These are phyloP conservation scores for Rhizopogon vulgaris DNA, from an alignment of 768 basidiomycete species.

Conservation along the genomic window DNA sequence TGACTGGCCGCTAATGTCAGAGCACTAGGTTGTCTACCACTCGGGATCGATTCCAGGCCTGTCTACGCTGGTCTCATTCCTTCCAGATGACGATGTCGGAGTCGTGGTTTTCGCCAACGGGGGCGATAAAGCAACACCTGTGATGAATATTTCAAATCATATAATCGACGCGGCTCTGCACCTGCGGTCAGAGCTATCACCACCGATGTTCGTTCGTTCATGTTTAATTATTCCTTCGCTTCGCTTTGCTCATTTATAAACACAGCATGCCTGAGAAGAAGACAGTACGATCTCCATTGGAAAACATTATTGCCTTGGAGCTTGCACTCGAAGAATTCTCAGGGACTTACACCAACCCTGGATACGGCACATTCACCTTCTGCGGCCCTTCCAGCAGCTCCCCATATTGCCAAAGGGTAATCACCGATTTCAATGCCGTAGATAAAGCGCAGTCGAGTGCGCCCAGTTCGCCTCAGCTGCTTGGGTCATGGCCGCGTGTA, in stretches of 20 bases:
- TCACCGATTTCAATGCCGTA: conserved; percentile 21
- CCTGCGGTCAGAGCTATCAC: neutral
- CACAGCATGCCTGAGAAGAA: neutral
- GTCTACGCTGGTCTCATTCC: conserved; percentile 23
- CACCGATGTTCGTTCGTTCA: conserved; percentile 4
- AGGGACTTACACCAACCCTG: conserved; percentile 31
- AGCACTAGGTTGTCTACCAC: conserved; percentile 28
- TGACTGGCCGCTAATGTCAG: neutral
- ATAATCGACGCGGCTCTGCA: conserved; percentile 21
- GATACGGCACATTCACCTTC: conserved; percentile 33
- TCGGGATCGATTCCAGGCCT: conserved; percentile 30
- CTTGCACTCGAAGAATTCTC: conserved; percentile 20
- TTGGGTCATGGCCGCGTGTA: conserved; percentile 26
- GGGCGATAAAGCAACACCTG: conserved; percentile 8
- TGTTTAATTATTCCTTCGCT: neutral
- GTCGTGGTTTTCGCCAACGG: conserved; percentile 30
- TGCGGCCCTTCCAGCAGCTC: conserved; percentile 25
- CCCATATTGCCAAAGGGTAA: conserved; percentile 17
- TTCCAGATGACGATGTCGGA: conserved; percentile 31
- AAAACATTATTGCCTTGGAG: neutral
- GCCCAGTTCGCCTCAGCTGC: conserved; percentile 11
- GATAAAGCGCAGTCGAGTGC: conserved; percentile 9
- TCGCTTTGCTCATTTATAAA: neutral
- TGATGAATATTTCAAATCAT: conserved; percentile 7
- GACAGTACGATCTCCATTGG: neutral